phyloP scores from a whole-genome alignment of 208 protist species.

The Entamoeba histolytica region DNA sequence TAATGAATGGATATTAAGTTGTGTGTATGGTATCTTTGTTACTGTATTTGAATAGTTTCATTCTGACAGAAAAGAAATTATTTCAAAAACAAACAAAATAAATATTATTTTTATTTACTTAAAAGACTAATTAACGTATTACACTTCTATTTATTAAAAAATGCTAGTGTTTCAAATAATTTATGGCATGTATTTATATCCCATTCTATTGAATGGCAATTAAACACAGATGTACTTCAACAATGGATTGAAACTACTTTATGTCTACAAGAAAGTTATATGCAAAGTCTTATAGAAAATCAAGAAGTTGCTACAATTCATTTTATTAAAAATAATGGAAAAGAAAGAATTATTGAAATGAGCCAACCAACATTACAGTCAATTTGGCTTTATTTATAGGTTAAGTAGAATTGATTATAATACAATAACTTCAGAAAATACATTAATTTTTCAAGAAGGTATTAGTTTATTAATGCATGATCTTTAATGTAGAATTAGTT shows the following conservation, averaged over 20 bases:
- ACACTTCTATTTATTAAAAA: neutral
- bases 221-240: neutral
- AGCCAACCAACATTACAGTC: neutral
- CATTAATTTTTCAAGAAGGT: neutral
- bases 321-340: neutral
- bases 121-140: neutral
- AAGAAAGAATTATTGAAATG: neutral
- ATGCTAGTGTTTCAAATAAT: neutral
- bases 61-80: neutral
- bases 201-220: neutral
- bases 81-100: neutral
- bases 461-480: neutral
- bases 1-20: neutral
- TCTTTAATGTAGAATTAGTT: neutral
- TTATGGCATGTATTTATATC: neutral
- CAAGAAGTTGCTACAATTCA: neutral
- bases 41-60: neutral
- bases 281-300: neutral
- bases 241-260: neutral
- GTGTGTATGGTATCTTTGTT: neutral
- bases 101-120: neutral
- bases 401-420: neutral
- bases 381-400: neutral
- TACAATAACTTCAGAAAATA: neutral
- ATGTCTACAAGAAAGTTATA: neutral